Evolutionary conservation across 495 filamentous ascomycete species (phyloP), one percentile per base, ranked within the genome.

Genomic region (Ascodesmis nigricans): DNA sequence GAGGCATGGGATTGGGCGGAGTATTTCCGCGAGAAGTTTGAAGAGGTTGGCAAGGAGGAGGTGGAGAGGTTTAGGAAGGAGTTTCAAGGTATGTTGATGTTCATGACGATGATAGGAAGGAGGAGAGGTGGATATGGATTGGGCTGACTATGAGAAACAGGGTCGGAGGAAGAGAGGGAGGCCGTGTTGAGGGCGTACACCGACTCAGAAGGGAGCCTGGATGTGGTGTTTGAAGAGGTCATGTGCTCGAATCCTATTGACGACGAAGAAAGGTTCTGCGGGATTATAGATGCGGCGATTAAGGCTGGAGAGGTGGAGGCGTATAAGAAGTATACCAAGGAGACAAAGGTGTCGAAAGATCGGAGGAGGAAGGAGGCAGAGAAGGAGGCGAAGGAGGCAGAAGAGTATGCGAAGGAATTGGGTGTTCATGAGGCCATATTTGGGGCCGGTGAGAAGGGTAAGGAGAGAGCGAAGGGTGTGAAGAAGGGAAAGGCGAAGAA

Each of bases 181-280:
- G 79, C 87, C 46, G 35, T 97, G 2, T 53, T 95, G 2, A 57
- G 59, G n/a, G 78, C 76, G 9, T 93, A 79, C 52, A 63, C 64
- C 31, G 58, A 66, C 33, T 55, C 53, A 40, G 56, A 78, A 36
- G 87, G 87, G 15, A 64, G 75, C 17, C 65, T 92, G 65, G 67
- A 73, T 41, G 49, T 44, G 7, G 57, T 97, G 10, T 93, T 87
- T 57, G 66, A 78, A 45, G 58, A 57, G 0, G 73, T 97, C 6
- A 83, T 95, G 78, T 62, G 87, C 15, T 81, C 74, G 40, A 66
- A 84, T 50, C 69, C 77, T 5, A 48, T 82, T 0, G 75, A 84
- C 37, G 87, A 95, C 39, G 87, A 95, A 36, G 72, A 75, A 31
- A 65, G 87, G 16, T 91, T 91, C 53, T 65, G 75, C 5, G 56